phyloP scores from a whole-genome alignment of 768 basidiomycete species.

The Serpula lacrymans region DNA sequence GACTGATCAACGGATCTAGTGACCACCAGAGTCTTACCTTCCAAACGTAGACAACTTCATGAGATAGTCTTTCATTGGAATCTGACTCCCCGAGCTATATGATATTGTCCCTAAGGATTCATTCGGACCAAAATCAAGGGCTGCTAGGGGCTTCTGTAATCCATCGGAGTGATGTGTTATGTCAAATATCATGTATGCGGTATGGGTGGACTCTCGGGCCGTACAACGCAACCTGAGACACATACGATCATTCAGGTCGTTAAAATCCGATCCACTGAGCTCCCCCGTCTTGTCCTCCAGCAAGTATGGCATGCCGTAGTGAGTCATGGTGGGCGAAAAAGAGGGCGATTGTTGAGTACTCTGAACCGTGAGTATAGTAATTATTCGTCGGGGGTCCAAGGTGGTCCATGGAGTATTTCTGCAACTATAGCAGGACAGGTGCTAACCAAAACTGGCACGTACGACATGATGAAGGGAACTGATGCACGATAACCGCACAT shows the following conservation, averaged over 20 bases:
- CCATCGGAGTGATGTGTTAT: conserved; percentile 24
- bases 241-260: conserved; percentile 63
- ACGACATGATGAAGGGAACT: conserved; percentile 14
- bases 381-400: no score
- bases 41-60: conserved; percentile 33
- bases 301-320: conserved; percentile 56
- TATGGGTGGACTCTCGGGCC: conserved; percentile 35
- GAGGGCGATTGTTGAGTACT: no score
- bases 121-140: conserved; percentile 49
- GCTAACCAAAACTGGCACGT: conserved; percentile 20
- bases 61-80: conserved; percentile 55
- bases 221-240: conserved; percentile 48
- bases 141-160: conserved; percentile 35
- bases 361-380: no score
- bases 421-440: conserved; percentile 4
- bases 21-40: conserved; percentile 34
- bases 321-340: conserved; percentile 28
- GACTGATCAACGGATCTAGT: not conserved
- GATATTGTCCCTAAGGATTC: conserved; percentile 52
- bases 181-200: conserved; percentile 54
- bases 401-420: conserved; percentile 22
- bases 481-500: conserved; percentile 14
- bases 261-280: conserved; percentile 52
- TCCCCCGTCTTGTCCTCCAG: conserved; percentile 62
- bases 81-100: conserved; percentile 32